Evolutionary conservation across 257 asterid species (phyloP).

Genomic region (Fraxinus americana): DNA sequence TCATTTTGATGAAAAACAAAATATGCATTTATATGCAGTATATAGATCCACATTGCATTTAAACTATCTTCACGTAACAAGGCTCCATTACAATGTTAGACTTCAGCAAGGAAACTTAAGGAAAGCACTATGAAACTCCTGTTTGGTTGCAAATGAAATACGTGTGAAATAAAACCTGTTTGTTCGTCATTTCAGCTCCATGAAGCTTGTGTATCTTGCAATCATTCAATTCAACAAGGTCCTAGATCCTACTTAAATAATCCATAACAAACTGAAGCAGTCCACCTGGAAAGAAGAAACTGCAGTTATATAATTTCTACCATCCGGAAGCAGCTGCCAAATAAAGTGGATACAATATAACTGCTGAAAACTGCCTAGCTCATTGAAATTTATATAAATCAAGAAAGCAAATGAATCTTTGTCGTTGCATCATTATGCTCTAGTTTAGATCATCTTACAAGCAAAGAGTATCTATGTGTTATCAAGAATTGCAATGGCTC

Average conservation of each 20-base stretch:
- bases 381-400: not conserved
- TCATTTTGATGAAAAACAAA: not conserved
- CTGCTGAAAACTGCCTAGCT: not conserved
- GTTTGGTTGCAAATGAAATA: not conserved
- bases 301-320: slow-evolving; percentile 11
- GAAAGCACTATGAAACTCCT: not conserved
- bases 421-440: not conserved
- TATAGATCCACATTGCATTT: not conserved
- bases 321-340: slow-evolving; percentile 8
- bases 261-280: slow-evolving; percentile 13
- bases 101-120: not conserved
- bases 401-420: not conserved
- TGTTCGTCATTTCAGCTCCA: slow-evolving; percentile 37
- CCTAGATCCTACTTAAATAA: not conserved
- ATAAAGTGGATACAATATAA: not conserved
- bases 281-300: slow-evolving; percentile 25
- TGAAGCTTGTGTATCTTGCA: slow-evolving; percentile 14
- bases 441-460: not conserved
- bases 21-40: not conserved
- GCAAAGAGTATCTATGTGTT: not conserved
- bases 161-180: slow-evolving; percentile 24
- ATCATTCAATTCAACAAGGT: slow-evolving; percentile 12
- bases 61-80: not conserved
- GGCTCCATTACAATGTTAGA: not conserved
- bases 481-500: not conserved